phyloP scores from a whole-genome alignment of 345 rosid genomes.

The Eucalyptus albens region DNA sequence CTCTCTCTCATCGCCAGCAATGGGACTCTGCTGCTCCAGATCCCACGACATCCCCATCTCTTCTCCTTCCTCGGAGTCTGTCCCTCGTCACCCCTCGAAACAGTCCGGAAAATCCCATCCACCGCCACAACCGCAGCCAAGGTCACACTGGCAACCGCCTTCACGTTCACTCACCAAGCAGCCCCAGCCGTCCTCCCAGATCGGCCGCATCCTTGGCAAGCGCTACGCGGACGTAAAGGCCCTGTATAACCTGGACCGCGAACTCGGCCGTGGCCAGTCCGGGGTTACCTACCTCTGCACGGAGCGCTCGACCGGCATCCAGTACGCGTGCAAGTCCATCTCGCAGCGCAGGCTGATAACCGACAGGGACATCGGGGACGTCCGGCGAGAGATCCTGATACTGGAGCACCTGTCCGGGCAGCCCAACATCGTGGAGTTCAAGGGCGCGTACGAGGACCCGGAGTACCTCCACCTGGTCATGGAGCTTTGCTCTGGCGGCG shows the following conservation, averaged over 20 bases:
- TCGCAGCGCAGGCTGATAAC: conserved; percentile 42
- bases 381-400: conserved; percentile 64
- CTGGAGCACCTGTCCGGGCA: conserved; percentile 80
- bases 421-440: conserved; percentile 80
- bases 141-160: background rate
- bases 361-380: conserved; percentile 44
- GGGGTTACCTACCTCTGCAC: conserved; percentile 66
- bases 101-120: conserved; percentile 1
- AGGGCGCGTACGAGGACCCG: conserved; percentile 68
- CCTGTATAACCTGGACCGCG: conserved; percentile 43
- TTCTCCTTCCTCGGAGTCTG: conserved; percentile 25
- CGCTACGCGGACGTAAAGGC: conserved; percentile 48
- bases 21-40: conserved; percentile 6
- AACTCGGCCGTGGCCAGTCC: conserved; percentile 79
- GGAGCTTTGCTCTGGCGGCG: conserved; percentile 97
- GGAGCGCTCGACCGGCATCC: conserved; percentile 45
- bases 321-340: conserved; percentile 84
- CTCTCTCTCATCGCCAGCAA: background rate
- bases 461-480: conserved; percentile 58
- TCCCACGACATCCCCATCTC: conserved; percentile 48
- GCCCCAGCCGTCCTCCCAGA: background rate
- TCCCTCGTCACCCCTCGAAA: conserved; percentile 12
- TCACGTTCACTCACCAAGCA: background rate
- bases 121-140: background rate
- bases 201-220: conserved; percentile 36